Conservation (phyloP, 1,139 yeast genomes). For the Yamadazyma dendronema region DNA sequence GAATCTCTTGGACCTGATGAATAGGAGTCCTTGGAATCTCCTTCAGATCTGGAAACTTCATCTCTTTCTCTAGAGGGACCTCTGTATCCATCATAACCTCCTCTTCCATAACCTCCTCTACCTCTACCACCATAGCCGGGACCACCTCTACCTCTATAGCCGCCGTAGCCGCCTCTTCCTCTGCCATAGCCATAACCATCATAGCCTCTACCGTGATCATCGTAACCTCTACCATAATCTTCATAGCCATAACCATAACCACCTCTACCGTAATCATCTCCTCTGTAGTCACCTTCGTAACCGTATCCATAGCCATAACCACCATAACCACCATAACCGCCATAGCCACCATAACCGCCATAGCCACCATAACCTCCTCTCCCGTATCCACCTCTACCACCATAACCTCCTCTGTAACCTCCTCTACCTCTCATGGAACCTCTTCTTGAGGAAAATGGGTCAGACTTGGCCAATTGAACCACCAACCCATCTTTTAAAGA, state of each 20-base stretch:
- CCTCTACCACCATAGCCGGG: conserved; percentile 1
- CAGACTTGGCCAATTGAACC: conserved; percentile 61
- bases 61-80: conserved; percentile 9
- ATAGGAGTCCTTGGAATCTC: conserved; percentile 11
- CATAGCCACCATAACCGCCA: conserved; percentile 17
- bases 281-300: conserved; percentile 21
- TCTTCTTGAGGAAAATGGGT: conserved; percentile 45
- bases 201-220: conserved; percentile 13
- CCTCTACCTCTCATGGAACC: conserved; percentile 30
- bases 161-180: conserved; percentile 17
- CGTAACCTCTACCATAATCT: conserved; percentile 25
- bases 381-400: conserved; percentile 11
- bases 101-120: conserved; percentile 8
- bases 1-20: conserved; percentile 6
- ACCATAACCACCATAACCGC: conserved; percentile 26
- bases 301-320: conserved; percentile 16
- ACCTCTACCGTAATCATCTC: conserved; percentile 17
- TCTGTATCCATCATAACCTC: conserved; percentile 8
- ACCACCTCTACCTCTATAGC: conserved; percentile 16
- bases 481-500: conserved; percentile 40
- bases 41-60: not conserved
- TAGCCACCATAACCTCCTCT: conserved; percentile 18
- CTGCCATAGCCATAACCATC: conserved; percentile 21
- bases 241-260: conserved; percentile 21
- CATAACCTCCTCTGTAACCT: conserved; percentile 18